Base-by-base conservation (phyloP, 176 grass and related monocot genomes). In the Carex cristatella region DNA sequence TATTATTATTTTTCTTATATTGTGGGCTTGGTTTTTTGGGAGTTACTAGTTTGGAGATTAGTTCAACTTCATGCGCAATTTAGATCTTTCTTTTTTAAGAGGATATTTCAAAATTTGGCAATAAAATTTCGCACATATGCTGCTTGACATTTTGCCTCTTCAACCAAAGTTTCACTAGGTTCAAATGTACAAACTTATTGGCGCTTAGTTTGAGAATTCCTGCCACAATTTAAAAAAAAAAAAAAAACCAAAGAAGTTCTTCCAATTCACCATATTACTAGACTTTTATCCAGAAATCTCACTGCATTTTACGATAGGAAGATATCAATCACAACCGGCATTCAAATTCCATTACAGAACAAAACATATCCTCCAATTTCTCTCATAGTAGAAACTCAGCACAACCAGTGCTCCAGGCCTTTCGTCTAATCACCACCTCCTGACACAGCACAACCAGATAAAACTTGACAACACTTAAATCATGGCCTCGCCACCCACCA, bases 121-220 rank as follows among this genome's bases (percentile, higher is more conserved):
- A 55, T 14, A 32, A 56, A 7, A 5, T 33, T 56, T 15, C 55
- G 74, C 74, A 78, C 48, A 57, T 57, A 1, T 35, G 28, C 16
- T 35, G 74, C 28, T 78, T 57, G 74, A 78, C 51, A 78, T 57
- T 31, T 56, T 78, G 74, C 74, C 74, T 78, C 28, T 57, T 57
- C 49, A 1, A 78, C 28, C 49, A 54, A 76, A 56, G 27, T 10
- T 30, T 55, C 27, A 56, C 54, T 14, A 32, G 56, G 13, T 78
- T 30, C 11, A 55, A 77, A 57, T 57, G 4, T 16, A 23, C 70
- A 73, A 73, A 27, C 4, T 73, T 28, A 40, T 53, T 53, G 1
- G 19, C 19, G 12, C 30, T 16, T 51, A 3, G 18, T 57, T 33
- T 42, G 37, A 44, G 16, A n/a, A 16, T 40, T 33, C 5, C 55